Conservation (phyloP, 208 protist species). For the Acanthamoeba royreba region DNA sequence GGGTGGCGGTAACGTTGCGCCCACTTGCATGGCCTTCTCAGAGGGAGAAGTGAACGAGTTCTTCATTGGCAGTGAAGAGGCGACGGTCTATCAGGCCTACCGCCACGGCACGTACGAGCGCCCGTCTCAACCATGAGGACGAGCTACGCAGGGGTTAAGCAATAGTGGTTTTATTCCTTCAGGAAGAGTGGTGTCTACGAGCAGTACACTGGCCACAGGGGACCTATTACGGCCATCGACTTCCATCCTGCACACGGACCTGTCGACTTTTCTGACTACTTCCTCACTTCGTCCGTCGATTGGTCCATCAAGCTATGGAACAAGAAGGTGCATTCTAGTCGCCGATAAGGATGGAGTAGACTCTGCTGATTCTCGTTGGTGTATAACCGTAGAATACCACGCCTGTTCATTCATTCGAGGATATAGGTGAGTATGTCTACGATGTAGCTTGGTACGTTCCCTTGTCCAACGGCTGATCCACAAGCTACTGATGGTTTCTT, state of each 20-base stretch:
- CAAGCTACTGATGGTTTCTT: neutral
- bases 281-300: constrained; percentile 71
- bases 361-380: neutral
- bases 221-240: constrained; percentile 62
- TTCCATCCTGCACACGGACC: constrained; percentile 58
- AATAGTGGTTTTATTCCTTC: neutral
- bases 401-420: constrained; percentile 69
- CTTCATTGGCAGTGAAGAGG: constrained; percentile 71
- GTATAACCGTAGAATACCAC: constrained; percentile 22
- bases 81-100: constrained; percentile 56
- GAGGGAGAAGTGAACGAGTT: constrained; percentile 70
- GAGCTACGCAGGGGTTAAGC: neutral
- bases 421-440: constrained; percentile 74
- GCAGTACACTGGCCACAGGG: constrained; percentile 54
- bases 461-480: neutral
- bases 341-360: neutral
- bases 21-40: constrained; percentile 66
- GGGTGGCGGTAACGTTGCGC: constrained; percentile 33
- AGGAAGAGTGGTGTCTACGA: constrained; percentile 26
- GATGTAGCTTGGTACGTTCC: constrained; percentile 58
- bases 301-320: constrained; percentile 74
- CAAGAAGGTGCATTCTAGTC: neutral
- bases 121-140: neutral
- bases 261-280: constrained; percentile 66
- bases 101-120: constrained; percentile 49